A percentile compares a stretch with the other conserved stretches of the same genome.
Evolutionary conservation across 305 asterid genomes (phyloP).

Genomic region (Lippia alba): DNA sequence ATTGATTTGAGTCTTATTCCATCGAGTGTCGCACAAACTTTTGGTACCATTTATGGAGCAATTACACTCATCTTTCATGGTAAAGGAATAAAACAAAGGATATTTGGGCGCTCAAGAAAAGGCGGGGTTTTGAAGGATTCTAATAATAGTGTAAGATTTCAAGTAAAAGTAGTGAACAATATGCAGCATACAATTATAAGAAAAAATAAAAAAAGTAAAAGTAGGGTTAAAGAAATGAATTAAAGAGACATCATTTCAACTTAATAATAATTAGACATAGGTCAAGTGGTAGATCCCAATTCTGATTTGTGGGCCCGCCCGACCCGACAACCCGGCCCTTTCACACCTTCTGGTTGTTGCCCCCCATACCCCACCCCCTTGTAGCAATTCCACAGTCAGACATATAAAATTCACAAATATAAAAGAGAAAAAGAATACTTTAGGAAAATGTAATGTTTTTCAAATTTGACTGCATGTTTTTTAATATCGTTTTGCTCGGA

Average conservation of each 20-base stretch:
- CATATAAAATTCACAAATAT: background rate
- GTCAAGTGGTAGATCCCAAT: conserved; percentile 50
- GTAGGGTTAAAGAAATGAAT: conserved; percentile 7
- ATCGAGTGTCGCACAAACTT: conserved; percentile 4
- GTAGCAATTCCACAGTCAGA: background rate
- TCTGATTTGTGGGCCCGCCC: conserved; percentile 66
- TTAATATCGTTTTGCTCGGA: no score
- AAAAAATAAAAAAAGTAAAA: background rate
- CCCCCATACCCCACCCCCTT: no score
- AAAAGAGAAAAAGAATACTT: background rate
- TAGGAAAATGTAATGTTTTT: no score
- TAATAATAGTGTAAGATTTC: conserved; percentile 6
- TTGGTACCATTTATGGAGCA: background rate
- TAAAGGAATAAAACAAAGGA: background rate
- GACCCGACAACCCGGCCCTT: conserved; percentile 48
- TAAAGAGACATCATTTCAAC: conserved; percentile 29
- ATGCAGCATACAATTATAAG: background rate
- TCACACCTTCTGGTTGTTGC: conserved; percentile 44
- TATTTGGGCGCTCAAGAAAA: conserved; percentile 22
- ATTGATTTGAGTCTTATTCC: conserved; percentile 25
- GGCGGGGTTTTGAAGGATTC: conserved; percentile 2
- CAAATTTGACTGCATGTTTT: no score
- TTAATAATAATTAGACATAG: conserved; percentile 29
- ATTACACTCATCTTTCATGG: background rate
- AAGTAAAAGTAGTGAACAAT: background rate